phyloP scores from a whole-genome alignment of 2,329 filamentous ascomycete species.

The Coniochaeta pulveracea region DNA sequence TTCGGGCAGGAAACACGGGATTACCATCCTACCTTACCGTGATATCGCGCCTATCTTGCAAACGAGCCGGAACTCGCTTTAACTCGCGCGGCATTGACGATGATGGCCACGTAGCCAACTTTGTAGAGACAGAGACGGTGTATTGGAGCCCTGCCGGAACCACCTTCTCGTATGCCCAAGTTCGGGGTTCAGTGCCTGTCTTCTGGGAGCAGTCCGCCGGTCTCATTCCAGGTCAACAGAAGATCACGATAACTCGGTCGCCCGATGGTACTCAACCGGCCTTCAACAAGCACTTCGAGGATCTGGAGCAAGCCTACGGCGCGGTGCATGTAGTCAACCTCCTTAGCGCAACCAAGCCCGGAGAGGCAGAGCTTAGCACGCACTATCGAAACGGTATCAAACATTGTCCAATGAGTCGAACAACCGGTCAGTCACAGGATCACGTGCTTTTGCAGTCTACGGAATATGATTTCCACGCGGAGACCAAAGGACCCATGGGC shows the following conservation, averaged over 20 bases:
- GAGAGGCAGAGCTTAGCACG: slow-evolving; percentile 72
- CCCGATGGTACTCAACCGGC: slow-evolving; percentile 85
- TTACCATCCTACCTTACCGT: slow-evolving; percentile 77
- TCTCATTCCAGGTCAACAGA: slow-evolving; percentile 83
- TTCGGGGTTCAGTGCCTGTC: slow-evolving; percentile 83
- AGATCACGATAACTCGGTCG: slow-evolving; percentile 83
- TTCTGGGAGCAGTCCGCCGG: slow-evolving; percentile 96
- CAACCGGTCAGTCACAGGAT: slow-evolving; percentile 44
- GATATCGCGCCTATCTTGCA: slow-evolving; percentile 84
- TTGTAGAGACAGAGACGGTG: slow-evolving; percentile 93
- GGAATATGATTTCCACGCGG: slow-evolving; percentile 93
- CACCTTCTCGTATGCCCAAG: slow-evolving; percentile 87
- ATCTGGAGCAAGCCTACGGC: slow-evolving; percentile 77
- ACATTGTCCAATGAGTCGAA: slow-evolving; percentile 59
- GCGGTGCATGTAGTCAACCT: slow-evolving; percentile 89
- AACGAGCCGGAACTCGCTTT: slow-evolving; percentile 86
- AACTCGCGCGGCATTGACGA: slow-evolving; percentile 97
- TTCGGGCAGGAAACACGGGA: slow-evolving; percentile 54
- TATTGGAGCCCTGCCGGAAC: slow-evolving; percentile 72
- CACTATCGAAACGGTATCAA: slow-evolving; percentile 70
- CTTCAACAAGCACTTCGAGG: slow-evolving; percentile 89
- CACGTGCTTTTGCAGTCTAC: slow-evolving; percentile 70
- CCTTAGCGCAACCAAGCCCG: slow-evolving; percentile 78
- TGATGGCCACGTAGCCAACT: slow-evolving; percentile 94
- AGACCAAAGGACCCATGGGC: slow-evolving; percentile 74